Base-by-base conservation (phyloP, 179 eudicot genomes). In the Silene coronaria region DNA sequence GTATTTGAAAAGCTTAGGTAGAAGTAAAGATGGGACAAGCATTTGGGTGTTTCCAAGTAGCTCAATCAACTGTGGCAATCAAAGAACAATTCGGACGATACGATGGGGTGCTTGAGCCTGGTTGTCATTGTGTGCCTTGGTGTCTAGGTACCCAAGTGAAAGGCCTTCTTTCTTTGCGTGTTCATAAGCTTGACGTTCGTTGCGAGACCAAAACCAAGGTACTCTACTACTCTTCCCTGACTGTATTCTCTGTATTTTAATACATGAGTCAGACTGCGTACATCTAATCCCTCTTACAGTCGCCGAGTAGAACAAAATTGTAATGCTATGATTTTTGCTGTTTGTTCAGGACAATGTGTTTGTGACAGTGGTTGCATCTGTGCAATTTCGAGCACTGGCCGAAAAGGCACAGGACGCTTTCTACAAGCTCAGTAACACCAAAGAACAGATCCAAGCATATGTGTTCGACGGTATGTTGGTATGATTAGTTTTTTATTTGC, bases 151-250 rank as follows among this genome's bases (percentile, higher is more conserved):
- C 77, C 72, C 67, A 67, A 53, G 6, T 82, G 23, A 76, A 79
- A 24, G 85, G 85, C 55, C 62, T 16, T 11, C 80, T 82, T 13
- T 70, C 82, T 38, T 72, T 82, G 53, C 80, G 82, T 75, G 80
- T 82, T 30, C 84, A 66, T 64, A 79, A 82, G 30, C 82, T 82
- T 21, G 82, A 82, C 62, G 82, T 82, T 63, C 85, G 85, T 21
- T 82, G 85, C 61, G 80, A 79, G 63, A 82, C 85, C 67, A 82
- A 82, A 79, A 79, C 85, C 27, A 82, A 82, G 85, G 85, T 82
- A 72, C 70, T 17, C 42, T n/a, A n/a, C n/a, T n/a, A n/a, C n/a
- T n/a, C n/a, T n/a, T n/a, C n/a, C n/a, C n/a, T n/a, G n/a, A n/a
- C n/a, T n/a, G n/a, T n/a, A n/a, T n/a, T n/a, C n/a, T n/a, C n/a